Evolutionary conservation across 306 rosid genomes (phyloP), one percentile per base, ranked within the genome.

Genomic region (Gastrolobium villosum): DNA sequence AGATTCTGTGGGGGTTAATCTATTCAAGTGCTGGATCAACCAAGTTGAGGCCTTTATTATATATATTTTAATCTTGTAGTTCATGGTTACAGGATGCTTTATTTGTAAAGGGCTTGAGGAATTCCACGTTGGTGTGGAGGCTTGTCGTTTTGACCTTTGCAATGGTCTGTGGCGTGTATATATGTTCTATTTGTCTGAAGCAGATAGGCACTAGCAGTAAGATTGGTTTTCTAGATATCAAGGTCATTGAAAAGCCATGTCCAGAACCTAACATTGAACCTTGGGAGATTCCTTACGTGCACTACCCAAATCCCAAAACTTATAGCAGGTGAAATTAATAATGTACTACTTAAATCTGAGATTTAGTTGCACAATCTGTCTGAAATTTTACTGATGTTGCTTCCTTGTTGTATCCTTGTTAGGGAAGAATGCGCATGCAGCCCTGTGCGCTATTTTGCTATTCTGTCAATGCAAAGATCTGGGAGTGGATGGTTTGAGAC

Each of bases 401-500:
- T 72, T 79, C 48, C 34, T 6, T 82, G 59, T 37, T 75, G 44
- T 64, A 30, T 50, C 79, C 20, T 72, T 80, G 59, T 35, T 77
- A 96, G 99, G 96, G 96, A 75, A 80, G 99, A 90, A 77, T 96
- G 99, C 31, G 74, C 89, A 10, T 93, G 99, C 89, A 88, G 88
- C 78, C 98, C 98, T 26, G 98, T 93, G 71, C 86, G 94, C 53
- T 81, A 85, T 86, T 96, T 96, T 11, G 89, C 97, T 64, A 93
- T 96, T 83, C 83, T 93, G 75, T 96, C 99, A 2, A 91, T 87
- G 99, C 99, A 96, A 84, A 91, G 99, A 87, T 96, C 98, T 43
- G 99, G 99, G 67, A 96, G 99, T 87, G 99, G 99, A 65, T 96
- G 99, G 99, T 96, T 96, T 66, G 99, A 96, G 97, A 96, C 99